phyloP scores from a whole-genome alignment of 2,329 filamentous ascomycete species.

The Rutstroemia sydowiana region DNA sequence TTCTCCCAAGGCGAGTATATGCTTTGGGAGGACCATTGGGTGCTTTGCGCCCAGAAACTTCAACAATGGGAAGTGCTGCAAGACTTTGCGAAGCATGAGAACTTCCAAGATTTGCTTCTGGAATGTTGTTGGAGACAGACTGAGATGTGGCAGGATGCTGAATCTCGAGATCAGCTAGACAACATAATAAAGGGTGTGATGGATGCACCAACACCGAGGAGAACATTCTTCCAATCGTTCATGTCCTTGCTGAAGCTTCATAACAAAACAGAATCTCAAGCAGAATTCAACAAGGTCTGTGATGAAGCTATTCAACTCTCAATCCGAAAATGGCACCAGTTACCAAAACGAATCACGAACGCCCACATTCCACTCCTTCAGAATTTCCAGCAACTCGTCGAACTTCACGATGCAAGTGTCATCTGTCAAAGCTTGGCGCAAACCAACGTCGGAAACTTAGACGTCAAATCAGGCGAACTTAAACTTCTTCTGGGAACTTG shows the following conservation, averaged over 20 bases:
- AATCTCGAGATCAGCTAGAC: constrained; percentile 83
- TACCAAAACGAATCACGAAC: constrained; percentile 88
- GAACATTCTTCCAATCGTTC: constrained; percentile 97
- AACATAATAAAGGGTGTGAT: constrained; percentile 94
- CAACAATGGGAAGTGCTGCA: constrained; percentile 98
- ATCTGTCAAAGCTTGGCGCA: constrained; percentile 86
- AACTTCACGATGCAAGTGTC: constrained; percentile 93
- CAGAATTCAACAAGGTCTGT: constrained; percentile 82
- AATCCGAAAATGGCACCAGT: constrained; percentile 96
- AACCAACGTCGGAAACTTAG: constrained; percentile 79
- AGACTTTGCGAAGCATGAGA: constrained; percentile 98
- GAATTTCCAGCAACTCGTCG: constrained; percentile 96
- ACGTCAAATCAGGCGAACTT: constrained; percentile 89
- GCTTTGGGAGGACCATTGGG: constrained; percentile 99
- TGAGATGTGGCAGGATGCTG: constrained; percentile 85
- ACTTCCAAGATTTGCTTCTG: constrained; percentile 90
- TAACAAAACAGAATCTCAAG: constrained; percentile 70
- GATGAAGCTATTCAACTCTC: constrained; percentile 97
- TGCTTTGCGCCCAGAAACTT: constrained; percentile 92
- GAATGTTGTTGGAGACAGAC: constrained; percentile 95
- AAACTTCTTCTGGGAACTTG: constrained; percentile 91
- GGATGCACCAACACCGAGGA: constrained; percentile 88
- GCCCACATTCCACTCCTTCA: constrained; percentile 92
- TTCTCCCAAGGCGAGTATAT: constrained; percentile 97
- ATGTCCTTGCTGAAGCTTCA: constrained; percentile 94